A percentile compares a stretch with the other conserved stretches of the same genome.
phyloP scores from a whole-genome alignment of 352 stramenopile species.

The Phytophthora foliorum region DNA sequence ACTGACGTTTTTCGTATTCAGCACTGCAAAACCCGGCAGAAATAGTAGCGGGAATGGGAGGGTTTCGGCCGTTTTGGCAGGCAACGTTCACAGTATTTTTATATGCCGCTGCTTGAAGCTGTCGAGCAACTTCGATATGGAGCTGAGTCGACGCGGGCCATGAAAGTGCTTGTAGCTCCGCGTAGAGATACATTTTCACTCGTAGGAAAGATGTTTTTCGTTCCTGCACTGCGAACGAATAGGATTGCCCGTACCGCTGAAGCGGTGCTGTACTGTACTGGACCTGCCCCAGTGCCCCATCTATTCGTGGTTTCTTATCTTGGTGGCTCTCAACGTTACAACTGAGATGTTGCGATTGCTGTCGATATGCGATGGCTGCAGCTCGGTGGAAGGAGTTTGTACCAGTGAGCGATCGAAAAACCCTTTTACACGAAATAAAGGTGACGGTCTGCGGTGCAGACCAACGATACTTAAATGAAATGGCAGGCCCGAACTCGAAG shows the following conservation, averaged over 20 bases:
- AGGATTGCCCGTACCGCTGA: no score
- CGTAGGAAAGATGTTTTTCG: not conserved
- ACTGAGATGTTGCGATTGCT: constrained; percentile 4
- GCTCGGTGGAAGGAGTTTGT: not conserved
- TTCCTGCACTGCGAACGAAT: not conserved
- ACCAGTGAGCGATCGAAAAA: no score
- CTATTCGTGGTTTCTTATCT: not conserved
- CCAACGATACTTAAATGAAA: constrained; percentile 30
- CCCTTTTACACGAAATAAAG: no score
- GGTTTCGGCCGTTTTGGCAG: constrained; percentile 1
- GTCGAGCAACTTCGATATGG: not conserved
- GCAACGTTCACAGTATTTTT: constrained; percentile 24
- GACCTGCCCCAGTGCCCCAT: no score
- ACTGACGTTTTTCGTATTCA: constrained; percentile 39
- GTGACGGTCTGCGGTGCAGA: constrained; percentile 11
- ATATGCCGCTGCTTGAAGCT: constrained; percentile 24
- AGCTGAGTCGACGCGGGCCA: no score
- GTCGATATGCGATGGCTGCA: constrained; percentile 3
- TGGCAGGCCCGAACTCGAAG: constrained; percentile 18
- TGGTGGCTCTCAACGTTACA: not conserved
- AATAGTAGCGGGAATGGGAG: constrained; percentile 15
- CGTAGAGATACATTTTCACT: not conserved
- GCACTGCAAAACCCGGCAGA: constrained; percentile 16
- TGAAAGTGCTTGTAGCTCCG: no score
- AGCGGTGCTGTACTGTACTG: no score